Base-by-base conservation (phyloP, 140 eudicot genomes). In the Oenanthe javanica region DNA sequence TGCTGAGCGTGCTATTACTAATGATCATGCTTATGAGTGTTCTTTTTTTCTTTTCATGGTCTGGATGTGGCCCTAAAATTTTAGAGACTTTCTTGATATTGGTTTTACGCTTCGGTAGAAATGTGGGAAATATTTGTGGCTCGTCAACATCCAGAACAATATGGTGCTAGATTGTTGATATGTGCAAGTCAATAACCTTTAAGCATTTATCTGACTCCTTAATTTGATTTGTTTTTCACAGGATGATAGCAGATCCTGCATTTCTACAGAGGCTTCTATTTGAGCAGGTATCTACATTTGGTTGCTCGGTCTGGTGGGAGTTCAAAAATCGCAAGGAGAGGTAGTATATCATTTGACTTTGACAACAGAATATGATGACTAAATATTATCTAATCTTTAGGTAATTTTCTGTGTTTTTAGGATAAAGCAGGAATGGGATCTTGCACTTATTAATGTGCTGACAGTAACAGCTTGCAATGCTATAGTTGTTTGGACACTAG, bases 191-290 rank as follows among this genome's bases (percentile, higher is more conserved):
- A 36, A 8, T 12, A 72, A 13, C 43, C 76, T 13, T 25, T 45
- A 11, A 10, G 84, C 57, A 79, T 42, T 43, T 64, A 25, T 47
- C 81, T 84, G 75, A 66, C 46, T 72, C 40, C 61, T 6, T 74
- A 47, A 4, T 63, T 25, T 15, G 36, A 19, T 27, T 86, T 71
- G 10, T 14, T 85, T 84, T 82, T 8, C 63, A n/a, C 92, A 96
- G 99, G 89, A 96, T 92, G 99, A 89, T 96, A 71, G 98, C 99
- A 74, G 99, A 96, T 85, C 99, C 99, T 48, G 92, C 99, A 31
- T 96, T 96, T 82, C 57, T 93, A 63, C 87, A 93, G 64, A 91
- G 87, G 83, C 82, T 96, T 67, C 93, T 96, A 47, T 84, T 96
- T 63, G 99, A 96, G 82, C 98, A 96, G 83, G 93, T 89, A 79